Base-by-base conservation (phyloP, 2,329 filamentous ascomycete genomes). In the Aspergillus fischeri region DNA sequence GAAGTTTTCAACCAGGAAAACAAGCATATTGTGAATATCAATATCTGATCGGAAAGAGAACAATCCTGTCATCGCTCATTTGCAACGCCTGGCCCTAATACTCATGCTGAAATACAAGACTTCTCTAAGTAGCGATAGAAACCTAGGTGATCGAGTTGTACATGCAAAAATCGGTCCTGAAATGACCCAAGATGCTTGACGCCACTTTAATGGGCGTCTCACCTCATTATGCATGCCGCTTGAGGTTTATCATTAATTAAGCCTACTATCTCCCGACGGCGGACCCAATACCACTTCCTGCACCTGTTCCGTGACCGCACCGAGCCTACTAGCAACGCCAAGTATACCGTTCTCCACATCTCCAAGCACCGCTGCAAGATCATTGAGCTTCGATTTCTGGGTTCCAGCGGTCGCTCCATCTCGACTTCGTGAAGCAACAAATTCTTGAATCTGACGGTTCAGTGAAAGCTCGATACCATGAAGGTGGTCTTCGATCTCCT, bases 331-430 rank as follows among this genome's bases (percentile, higher is more conserved):
- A 4, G 86, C 86, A 55, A 87, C 85, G 53, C 83, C 81, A 55
- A 87, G 71, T 55, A 89, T 86, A 56, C 85, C 82, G 63, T 82
- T 79, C 73, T 89, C 85, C 59, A 89, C 86, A 63, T 88, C 86
- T 20, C 81, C 77, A 61, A 89, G 77, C 47, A 86, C 85, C 11
- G 78, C 80, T 17, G 82, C 82, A 48, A 88, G 75, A 57, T 76
- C 77, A 45, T 67, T 75, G 50, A 76, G 68, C 49, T 70, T 70
- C 60, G 69, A 77, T 59, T 68, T 76, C 41, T 70, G 83, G 74
- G 62, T 81, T 77, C 55, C 75, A 63, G 53, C 73, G 70, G 55
- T 68, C 28, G 65, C 66, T 29, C 76, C 73, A 63, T 71, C 76
- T 56, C 72, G 74, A 60, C 66, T 75, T 51, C 72, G 71, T 42